Conservation (phyloP, 768 basidiomycete species). For the Leccinum boreale region DNA sequence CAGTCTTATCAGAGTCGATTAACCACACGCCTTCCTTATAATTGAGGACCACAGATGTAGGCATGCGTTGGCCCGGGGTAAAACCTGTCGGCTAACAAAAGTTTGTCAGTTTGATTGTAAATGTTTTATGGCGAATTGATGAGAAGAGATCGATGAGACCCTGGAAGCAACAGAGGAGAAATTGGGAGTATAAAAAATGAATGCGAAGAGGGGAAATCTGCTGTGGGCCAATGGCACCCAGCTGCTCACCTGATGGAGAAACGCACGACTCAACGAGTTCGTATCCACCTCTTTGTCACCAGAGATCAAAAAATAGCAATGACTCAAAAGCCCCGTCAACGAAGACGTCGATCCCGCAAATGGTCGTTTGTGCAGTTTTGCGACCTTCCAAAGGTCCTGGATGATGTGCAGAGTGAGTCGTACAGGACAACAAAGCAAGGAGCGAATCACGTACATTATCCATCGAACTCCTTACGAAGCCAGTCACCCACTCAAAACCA, state of each 20-base stretch:
- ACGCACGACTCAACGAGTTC: slow-evolving; percentile 55
- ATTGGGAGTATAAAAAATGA: not conserved
- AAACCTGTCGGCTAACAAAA: slow-evolving; percentile 54
- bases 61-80: slow-evolving; percentile 76
- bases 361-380: slow-evolving; percentile 49
- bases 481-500: slow-evolving; percentile 72
- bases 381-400: slow-evolving; percentile 65
- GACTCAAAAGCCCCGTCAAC: slow-evolving; percentile 75
- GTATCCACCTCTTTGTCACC: slow-evolving; percentile 65
- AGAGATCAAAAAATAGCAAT: slow-evolving; percentile 87
- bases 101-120: not conserved
- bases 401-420: not conserved
- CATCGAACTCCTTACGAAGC: slow-evolving; percentile 74
- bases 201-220: not conserved
- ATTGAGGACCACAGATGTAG: slow-evolving; percentile 65
- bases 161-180: not conserved
- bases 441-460: slow-evolving; percentile 52
- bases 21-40: slow-evolving; percentile 65
- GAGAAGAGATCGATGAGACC: not conserved
- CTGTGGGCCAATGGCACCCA: not conserved
- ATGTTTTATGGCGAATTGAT: not conserved
- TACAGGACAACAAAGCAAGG: not conserved
- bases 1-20: slow-evolving; percentile 52
- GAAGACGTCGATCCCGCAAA: slow-evolving; percentile 92
- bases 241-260: slow-evolving; percentile 51